These are phyloP conservation scores for Akebia trifoliata DNA, from an alignment of 164 flowering plant species.

Conservation along the genomic window DNA sequence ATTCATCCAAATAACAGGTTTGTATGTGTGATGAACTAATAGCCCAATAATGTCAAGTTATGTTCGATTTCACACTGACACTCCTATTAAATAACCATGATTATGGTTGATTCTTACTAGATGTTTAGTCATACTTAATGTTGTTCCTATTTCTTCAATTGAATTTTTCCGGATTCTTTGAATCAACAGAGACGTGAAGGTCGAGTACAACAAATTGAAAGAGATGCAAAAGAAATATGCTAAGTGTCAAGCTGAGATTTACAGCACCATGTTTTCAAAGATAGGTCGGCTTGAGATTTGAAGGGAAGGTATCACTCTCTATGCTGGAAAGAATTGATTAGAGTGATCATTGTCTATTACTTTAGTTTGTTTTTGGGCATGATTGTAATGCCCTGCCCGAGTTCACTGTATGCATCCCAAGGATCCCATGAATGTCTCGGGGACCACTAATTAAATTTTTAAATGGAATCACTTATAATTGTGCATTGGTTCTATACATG, in stretches of 20 bases:
- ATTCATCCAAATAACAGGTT: conserved; percentile 52
- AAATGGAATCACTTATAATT: too few relatives aligned
- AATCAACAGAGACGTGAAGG: conserved; percentile 41
- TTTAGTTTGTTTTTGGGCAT: too few relatives aligned
- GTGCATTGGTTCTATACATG: too few relatives aligned
- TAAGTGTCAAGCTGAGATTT: conserved; percentile 39
- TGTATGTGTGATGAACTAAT: neutral
- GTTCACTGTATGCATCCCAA: too few relatives aligned
- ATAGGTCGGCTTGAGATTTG: conserved; percentile 18
- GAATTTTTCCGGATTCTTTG: neutral
- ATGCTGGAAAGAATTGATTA: too few relatives aligned
- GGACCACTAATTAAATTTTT: too few relatives aligned
- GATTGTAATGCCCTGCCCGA: too few relatives aligned
- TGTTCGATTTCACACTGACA: neutral
- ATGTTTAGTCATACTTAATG: neutral
- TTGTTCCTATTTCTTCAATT: neutral
- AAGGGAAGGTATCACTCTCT: neutral
- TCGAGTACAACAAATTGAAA: conserved; percentile 39
- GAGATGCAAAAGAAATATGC: conserved; percentile 39
- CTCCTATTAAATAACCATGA: too few relatives aligned
- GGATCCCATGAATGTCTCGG: too few relatives aligned
- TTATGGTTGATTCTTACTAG: neutral
- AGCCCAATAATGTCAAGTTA: neutral
- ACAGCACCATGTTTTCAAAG: conserved; percentile 40
- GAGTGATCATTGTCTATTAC: too few relatives aligned